Evolutionary conservation across 495 filamentous ascomycete genomes (phyloP).

Genomic region (Penicillium simplicissimum): DNA sequence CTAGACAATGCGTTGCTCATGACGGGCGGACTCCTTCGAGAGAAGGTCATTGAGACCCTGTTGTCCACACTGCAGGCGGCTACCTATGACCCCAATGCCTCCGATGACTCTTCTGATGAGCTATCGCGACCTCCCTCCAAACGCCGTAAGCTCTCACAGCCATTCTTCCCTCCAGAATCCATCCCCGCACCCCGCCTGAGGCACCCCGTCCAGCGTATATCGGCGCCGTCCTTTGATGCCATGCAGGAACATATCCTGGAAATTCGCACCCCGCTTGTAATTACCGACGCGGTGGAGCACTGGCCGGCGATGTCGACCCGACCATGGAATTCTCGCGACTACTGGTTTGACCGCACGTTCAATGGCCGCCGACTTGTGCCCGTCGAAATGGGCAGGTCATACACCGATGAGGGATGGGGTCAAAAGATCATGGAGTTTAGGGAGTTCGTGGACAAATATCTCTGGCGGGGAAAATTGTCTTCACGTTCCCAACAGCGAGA

Average conservation of each 20-base stretch:
- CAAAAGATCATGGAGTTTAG: conserved; percentile 78
- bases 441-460: conserved; percentile 66
- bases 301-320: conserved; percentile 78
- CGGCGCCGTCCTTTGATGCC: conserved; percentile 52
- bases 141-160: conserved; percentile 37
- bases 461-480: conserved; percentile 39
- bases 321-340: conserved; percentile 71
- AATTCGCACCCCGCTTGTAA: conserved; percentile 63
- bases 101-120: neutral
- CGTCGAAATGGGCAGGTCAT: conserved; percentile 85
- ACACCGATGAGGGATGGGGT: conserved; percentile 83
- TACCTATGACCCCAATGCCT: conserved; percentile 10
- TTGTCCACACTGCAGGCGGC: conserved; percentile 34
- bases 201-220: conserved; percentile 36
- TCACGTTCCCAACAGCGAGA: neutral
- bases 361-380: conserved; percentile 78
- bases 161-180: conserved; percentile 42
- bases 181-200: conserved; percentile 37
- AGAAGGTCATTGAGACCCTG: conserved; percentile 55
- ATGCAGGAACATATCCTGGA: conserved; percentile 66
- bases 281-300: conserved; percentile 59
- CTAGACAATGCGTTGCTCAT: conserved; percentile 84
- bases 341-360: conserved; percentile 75
- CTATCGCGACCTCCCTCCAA: conserved; percentile 18
- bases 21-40: conserved; percentile 69